These are phyloP conservation scores for Epichloe scottii DNA, from an alignment of 2,329 filamentous ascomycete species.

Conservation along the genomic window DNA sequence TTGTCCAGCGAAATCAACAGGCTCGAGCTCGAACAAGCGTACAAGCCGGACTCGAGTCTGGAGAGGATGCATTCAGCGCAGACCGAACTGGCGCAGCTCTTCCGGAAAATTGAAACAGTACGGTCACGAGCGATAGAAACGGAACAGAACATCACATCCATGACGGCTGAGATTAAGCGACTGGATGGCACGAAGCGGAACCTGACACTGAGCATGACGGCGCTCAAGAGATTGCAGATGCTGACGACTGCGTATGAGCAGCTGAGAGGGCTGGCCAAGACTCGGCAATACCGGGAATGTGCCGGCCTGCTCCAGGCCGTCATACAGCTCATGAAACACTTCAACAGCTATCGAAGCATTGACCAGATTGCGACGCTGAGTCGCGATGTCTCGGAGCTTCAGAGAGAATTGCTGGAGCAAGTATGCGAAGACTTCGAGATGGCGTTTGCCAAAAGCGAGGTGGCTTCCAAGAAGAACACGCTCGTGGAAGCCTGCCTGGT, in stretches of 20 bases:
- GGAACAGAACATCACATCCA: conserved; percentile 90
- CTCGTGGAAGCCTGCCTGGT: conserved; percentile 83
- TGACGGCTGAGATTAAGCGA: conserved; percentile 98
- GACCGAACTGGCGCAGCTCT: conserved; percentile 76
- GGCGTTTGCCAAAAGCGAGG: conserved; percentile 80
- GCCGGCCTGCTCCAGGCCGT: conserved; percentile 89
- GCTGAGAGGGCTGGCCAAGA: conserved; percentile 67
- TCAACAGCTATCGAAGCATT: conserved; percentile 95
- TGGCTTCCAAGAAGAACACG: conserved; percentile 53
- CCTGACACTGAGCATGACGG: conserved; percentile 93
- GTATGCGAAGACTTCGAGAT: conserved; percentile 99
- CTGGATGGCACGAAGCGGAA: conserved; percentile 95
- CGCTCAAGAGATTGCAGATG: conserved; percentile 94
- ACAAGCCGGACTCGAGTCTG: conserved; percentile 76
- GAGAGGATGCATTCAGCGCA: conserved; percentile 86
- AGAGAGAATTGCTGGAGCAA: conserved; percentile 86
- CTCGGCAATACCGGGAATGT: conserved; percentile 87
- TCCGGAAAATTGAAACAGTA: conserved; percentile 89
- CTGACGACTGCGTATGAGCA: conserved; percentile 98
- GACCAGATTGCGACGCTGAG: conserved; percentile 94
- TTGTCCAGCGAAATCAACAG: conserved; percentile 65
- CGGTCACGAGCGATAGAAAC: conserved; percentile 81
- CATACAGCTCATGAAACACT: conserved; percentile 94
- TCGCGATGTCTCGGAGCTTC: conserved; percentile 83
- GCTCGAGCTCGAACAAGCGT: conserved; percentile 67